A percentile compares a stretch with the other conserved stretches of the same genome.
These are phyloP conservation scores for Magnusiomyces fungicola DNA, from an alignment of 1,139 yeast species.

Conservation along the genomic window DNA sequence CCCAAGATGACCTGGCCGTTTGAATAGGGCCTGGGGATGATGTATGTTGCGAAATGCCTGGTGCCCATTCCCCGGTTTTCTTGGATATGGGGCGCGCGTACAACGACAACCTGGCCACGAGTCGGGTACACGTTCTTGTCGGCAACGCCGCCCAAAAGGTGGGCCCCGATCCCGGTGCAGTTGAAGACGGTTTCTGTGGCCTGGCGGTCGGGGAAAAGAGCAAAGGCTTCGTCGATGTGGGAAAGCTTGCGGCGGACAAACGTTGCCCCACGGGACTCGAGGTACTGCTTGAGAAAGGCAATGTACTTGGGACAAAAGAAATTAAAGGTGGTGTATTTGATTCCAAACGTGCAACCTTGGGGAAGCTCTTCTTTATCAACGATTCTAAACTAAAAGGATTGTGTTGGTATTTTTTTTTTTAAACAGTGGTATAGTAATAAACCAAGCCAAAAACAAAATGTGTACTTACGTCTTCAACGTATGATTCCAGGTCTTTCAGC, in stretches of 20 bases:
- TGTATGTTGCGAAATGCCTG: conserved; percentile 33
- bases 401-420: no score
- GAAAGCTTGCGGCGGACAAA: conserved; percentile 40
- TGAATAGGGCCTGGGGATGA: conserved; percentile 62
- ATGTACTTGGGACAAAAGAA: conserved; percentile 61
- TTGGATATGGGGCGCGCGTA: conserved; percentile 38
- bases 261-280: conserved; percentile 42
- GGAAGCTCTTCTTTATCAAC: conserved; percentile 35
- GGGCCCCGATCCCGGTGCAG: conserved; percentile 64
- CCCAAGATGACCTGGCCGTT: conserved; percentile 58
- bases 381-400: conserved; percentile 9
- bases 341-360: conserved; percentile 45
- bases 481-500: conserved; percentile 39
- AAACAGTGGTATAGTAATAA: conserved; percentile 6
- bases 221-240: conserved; percentile 51
- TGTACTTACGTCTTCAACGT: conserved; percentile 38
- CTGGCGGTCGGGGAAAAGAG: conserved; percentile 16
- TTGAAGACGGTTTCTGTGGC: conserved; percentile 49
- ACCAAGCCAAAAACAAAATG: not conserved
- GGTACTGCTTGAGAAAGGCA: conserved; percentile 38
- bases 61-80: conserved; percentile 25
- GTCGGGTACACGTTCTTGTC: conserved; percentile 53
- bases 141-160: conserved; percentile 47
- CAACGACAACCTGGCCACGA: conserved; percentile 62
- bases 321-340: conserved; percentile 52